Percentiles rank a stretch among this genome's conserved stretches.
Evolutionary conservation across 306 rosid genomes (phyloP).

Genomic region (Cyclanthera cordifolia): DNA sequence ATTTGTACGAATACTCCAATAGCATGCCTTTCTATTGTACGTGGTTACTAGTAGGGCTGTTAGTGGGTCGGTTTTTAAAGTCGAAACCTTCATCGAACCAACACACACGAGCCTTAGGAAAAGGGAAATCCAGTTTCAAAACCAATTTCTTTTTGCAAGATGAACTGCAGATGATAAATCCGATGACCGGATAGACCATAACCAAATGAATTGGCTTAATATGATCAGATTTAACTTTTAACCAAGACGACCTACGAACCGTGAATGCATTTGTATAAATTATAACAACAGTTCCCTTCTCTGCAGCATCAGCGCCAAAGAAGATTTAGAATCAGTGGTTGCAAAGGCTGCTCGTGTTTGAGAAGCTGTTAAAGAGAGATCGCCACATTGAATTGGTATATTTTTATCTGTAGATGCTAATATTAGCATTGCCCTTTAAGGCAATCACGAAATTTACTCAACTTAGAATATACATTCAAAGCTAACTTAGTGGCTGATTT

Average conservation of each 20-base stretch:
- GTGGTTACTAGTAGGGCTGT: neutral
- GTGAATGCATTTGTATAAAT: neutral
- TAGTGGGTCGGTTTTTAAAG: neutral
- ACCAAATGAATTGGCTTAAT: neutral
- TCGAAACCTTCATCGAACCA: neutral
- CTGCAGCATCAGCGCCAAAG: slow-evolving; percentile 1
- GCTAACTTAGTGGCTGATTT: neutral
- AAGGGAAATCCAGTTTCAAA: neutral
- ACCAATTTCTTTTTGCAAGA: neutral
- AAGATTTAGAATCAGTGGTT: neutral
- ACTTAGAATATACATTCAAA: neutral
- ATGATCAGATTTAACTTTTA: neutral
- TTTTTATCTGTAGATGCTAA: neutral
- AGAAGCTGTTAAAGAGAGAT: neutral
- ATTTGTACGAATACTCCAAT: neutral
- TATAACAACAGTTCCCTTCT: neutral
- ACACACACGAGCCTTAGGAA: neutral
- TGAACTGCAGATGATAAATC: neutral
- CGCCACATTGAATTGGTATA: neutral
- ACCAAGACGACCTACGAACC: neutral
- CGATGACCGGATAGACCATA: neutral
- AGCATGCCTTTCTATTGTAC: neutral
- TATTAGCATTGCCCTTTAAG: no score
- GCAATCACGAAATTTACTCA: neutral
- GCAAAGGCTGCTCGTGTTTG: neutral